These are phyloP conservation scores for Teunomyces aglyptinius DNA, from an alignment of 805 yeast species.

Conservation along the genomic window DNA sequence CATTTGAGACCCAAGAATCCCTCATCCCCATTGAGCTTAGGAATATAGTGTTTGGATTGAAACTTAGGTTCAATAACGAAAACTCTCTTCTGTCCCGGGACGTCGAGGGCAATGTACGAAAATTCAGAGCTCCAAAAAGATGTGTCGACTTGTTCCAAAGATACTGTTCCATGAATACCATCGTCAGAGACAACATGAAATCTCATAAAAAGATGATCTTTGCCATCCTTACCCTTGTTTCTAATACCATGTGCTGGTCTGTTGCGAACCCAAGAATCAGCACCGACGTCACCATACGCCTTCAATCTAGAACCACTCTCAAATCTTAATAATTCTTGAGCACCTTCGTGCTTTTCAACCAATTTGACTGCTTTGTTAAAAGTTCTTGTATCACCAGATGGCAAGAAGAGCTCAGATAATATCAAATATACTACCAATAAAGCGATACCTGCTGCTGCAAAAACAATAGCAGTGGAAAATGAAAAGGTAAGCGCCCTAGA, in stretches of 20 bases:
- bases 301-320: constrained; percentile 59
- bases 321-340: constrained; percentile 57
- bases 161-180: constrained; percentile 64
- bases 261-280: constrained; percentile 83
- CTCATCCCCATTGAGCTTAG: constrained; percentile 31
- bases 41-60: constrained; percentile 44
- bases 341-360: constrained; percentile 64
- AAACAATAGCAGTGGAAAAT: constrained; percentile 57
- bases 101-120: constrained; percentile 71
- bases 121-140: constrained; percentile 66
- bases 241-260: constrained; percentile 76
- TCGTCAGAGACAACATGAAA: constrained; percentile 77
- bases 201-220: constrained; percentile 78
- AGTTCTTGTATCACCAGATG: constrained; percentile 88
- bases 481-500: constrained; percentile 61
- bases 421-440: constrained; percentile 69
- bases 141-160: constrained; percentile 75
- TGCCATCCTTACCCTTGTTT: constrained; percentile 69
- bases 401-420: constrained; percentile 76
- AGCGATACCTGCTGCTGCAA: constrained; percentile 69
- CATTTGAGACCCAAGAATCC: constrained; percentile 83
- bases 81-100: constrained; percentile 65
- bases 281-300: constrained; percentile 75
- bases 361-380: constrained; percentile 82
- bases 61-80: constrained; percentile 65